Base-by-base conservation (phyloP, 2,329 filamentous ascomycete genomes). In the Xylariaceae sp. region DNA sequence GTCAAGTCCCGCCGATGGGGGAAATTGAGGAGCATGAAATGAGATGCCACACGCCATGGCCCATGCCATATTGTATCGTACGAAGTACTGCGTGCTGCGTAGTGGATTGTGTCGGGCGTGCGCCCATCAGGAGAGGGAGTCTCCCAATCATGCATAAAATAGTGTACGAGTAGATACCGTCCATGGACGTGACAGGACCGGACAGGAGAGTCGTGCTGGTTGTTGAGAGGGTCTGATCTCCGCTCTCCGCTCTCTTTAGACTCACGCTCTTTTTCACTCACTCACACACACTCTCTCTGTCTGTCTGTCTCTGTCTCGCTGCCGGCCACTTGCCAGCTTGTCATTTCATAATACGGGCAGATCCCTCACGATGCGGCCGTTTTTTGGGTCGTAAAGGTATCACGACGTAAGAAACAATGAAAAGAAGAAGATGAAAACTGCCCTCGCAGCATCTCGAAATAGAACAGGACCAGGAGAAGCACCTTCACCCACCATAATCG, bases 1-100 rank as follows among this genome's bases (percentile, higher is more conserved):
- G 45, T 49, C 49, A 56, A 53, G 48, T 56, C 53, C 56, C 53
- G 39, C 56, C 49, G 30, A 35, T 51, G 50, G 30, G 18, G 52
- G 37, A 48, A 45, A 50, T 49, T 30, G 17, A 44, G 53, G 35
- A 50, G 15, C 48, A 49, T 45, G 41, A 45, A 15, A 45, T n/a
- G 41, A 45, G 49, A 52, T 53, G 44, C 58, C 53, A 59, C 53
- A 48, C 53, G 37, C 37, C 37, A 41, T 30, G 23, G 23, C 23
- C 23, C 23, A 30, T 30, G 23, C 23, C 23, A 30, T 30, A 30
- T 4, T 30, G 23, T 30, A 30, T 30, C 23, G 23, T 30, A 30
- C 23, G 23, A 30, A 30, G 23, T 30, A 30, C 23, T 30, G 23
- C 23, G 23, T 30, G 23, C 23, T 30, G 23, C 23, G 23, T 30